A percentile compares a stretch with the other conserved stretches of the same genome.
phyloP scores from a whole-genome alignment of 345 rosid genomes.

The Hevea brasiliensis region DNA sequence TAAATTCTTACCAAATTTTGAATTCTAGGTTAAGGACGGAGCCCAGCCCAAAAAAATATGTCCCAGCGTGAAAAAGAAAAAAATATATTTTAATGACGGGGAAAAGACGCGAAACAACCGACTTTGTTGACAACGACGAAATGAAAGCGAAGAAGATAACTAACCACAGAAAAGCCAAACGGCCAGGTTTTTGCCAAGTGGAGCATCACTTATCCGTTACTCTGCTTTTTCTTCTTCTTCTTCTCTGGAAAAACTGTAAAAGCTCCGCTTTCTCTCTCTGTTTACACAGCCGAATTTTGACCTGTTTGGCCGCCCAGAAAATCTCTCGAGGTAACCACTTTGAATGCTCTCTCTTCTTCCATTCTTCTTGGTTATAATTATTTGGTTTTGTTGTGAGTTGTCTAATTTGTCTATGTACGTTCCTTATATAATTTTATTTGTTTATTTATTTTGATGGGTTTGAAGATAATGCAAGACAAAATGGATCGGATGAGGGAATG shows the following conservation, averaged over 20 bases:
- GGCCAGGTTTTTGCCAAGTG: constrained; percentile 33
- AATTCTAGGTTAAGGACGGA: too few relatives aligned
- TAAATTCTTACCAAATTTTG: too few relatives aligned
- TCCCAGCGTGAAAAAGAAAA: too few relatives aligned
- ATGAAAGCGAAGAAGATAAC: too few relatives aligned
- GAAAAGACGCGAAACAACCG: too few relatives aligned
- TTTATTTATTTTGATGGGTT: background rate
- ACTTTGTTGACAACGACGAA: too few relatives aligned
- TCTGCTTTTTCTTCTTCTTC: background rate
- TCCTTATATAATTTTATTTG: background rate
- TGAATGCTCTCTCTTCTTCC: too few relatives aligned
- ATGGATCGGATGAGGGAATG: constrained; percentile 46
- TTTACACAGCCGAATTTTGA: background rate
- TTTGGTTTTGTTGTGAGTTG: background rate
- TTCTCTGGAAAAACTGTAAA: background rate
- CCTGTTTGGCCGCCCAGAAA: constrained; percentile 4
- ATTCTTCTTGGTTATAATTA: background rate
- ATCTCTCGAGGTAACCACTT: background rate
- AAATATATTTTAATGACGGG: too few relatives aligned
- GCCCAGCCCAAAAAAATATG: too few relatives aligned
- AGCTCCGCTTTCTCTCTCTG: background rate
- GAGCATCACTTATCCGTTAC: constrained; percentile 16
- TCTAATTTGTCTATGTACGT: background rate
- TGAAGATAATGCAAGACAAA: constrained; percentile 22
- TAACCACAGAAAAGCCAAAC: background rate